Evolutionary conservation across 1,139 yeast species (phyloP), one percentile per base, ranked within the genome.

Genomic region (Candida freyschussii): DNA sequence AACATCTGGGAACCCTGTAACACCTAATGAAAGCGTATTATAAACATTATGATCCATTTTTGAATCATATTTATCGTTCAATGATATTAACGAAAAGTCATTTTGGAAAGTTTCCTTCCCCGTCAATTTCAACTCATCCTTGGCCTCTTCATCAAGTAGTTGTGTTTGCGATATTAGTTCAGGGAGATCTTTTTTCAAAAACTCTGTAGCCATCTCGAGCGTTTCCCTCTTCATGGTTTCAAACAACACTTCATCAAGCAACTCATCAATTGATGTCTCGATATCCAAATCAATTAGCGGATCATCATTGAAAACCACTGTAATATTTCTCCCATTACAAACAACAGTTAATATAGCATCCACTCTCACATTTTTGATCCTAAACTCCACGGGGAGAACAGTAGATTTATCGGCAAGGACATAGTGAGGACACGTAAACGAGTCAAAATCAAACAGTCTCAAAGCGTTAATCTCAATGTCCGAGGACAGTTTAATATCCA

Each of bases 241-340:
- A 13, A 46, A 41, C 11, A 44, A 22, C 1, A 44, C 51, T 6
- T 48, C 48, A 30, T 50, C 53, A 25, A 48, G 16, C 6, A 50
- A 30, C 27, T 48, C 51, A 36, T 50, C 55, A 11, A 50, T 42
- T 0, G 53, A 39, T 2, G 51, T 50, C 21, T 38, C 27, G 22
- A 50, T 30, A 15, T 45, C 35, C 25, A 50, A 29, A 14, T 47
- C 48, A 8, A 50, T 32, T 8, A 34, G 15, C 2, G 53, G 52
- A 3, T 44, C 52, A 13, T 47, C 48, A 21, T 44, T 47, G 28
- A 50, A 50, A n/a, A 50, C 50, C 17, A 48, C 39, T 4, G 48
- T 45, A 19, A 50, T 27, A 13, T 39, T 39, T 12, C 36, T 37
- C 3, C 46, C 47, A 33, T 40, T 40, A 30, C 40, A 44, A 2